Base-by-base conservation (phyloP, 345 rosid genomes). In the Carallia brachiata region DNA sequence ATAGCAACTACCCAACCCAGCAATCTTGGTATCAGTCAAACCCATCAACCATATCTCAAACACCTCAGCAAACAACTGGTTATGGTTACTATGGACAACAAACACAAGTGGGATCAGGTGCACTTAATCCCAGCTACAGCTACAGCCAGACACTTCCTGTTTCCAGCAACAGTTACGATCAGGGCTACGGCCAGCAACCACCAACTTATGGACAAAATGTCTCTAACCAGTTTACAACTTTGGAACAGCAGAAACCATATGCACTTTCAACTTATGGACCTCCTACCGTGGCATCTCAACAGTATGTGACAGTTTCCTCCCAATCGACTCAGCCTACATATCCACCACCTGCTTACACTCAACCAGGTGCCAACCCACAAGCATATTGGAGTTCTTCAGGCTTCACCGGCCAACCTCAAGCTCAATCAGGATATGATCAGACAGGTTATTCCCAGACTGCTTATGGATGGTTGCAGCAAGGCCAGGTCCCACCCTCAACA, bases 71-170 rank as follows among this genome's bases (percentile, higher is more conserved):
- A 72, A 31, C 60, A 57, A 37, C 77, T 28, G 77, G 71, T 17
- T 74, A 74, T 62, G 73, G 73, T 13, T 74, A 68, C 63, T 74
- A 68, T 57, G 78, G 78, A 56, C 69, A 74, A 40, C 73, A 54
- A 36, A 61, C 70, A 16, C 66, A 69, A 57, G 52, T 69, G 73
- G 66, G 69, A 44, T 63, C 78, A 32, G 65, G 61, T 69, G 52
- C 64, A 31, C 68, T 48, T 32, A 58, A 68, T 68, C 62, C 73
- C 30, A 62, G 59, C 47, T 74, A 74, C 50, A 16, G 71, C 31
- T 66, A 73, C 65, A 27, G 47, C 19, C 71, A 60, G 39, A 37
- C 53, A 7, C 66, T 50, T 1, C 61, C 48, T 44, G 66, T 54
- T 50, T 34, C 61, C 10, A 16, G 60, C 60, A 66, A 37, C 16